phyloP scores from a whole-genome alignment of 768 basidiomycete species.

The Agrocybe chaxingu region DNA sequence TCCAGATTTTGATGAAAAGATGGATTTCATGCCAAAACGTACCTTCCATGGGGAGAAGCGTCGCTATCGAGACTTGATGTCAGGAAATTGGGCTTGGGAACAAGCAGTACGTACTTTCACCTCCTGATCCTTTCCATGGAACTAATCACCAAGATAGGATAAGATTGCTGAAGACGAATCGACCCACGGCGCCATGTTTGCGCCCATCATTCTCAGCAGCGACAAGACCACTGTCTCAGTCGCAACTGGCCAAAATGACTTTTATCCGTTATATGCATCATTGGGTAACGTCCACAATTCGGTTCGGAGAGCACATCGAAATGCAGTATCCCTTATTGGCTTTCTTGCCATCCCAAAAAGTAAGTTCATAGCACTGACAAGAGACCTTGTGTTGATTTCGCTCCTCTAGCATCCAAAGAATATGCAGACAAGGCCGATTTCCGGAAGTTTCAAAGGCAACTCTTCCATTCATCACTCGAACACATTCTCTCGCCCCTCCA shows the following conservation, averaged over 20 bases:
- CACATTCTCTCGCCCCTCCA: slow-evolving; percentile 18
- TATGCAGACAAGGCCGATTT: slow-evolving; percentile 12
- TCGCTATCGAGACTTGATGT: too few species aligned
- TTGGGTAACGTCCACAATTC: slow-evolving; percentile 29
- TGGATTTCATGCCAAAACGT: too few species aligned
- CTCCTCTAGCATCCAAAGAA: too few species aligned
- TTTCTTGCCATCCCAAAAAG: slow-evolving; percentile 24
- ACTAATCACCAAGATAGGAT: too few species aligned
- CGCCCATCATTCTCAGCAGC: slow-evolving; percentile 31
- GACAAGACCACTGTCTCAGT: slow-evolving; percentile 38
- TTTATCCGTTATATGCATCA: slow-evolving; percentile 31
- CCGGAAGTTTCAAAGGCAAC: slow-evolving; percentile 23
- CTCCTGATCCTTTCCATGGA: too few species aligned
- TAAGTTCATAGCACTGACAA: too few species aligned
- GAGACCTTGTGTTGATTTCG: too few species aligned
- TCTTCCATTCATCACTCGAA: slow-evolving; percentile 26
- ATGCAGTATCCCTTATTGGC: slow-evolving; percentile 22
- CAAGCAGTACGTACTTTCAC: too few species aligned
- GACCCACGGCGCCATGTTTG: slow-evolving; percentile 26
- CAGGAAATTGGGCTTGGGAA: too few species aligned
- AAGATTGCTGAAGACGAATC: slow-evolving; percentile 17
- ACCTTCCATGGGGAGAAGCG: too few species aligned
- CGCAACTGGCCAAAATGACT: slow-evolving; percentile 33
- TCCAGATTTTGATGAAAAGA: too few species aligned
- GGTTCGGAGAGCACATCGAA: slow-evolving; percentile 26